Evolutionary conservation across 371 early-diverging fungal genomes (phyloP).

Genomic region (Mortierella sp.): DNA sequence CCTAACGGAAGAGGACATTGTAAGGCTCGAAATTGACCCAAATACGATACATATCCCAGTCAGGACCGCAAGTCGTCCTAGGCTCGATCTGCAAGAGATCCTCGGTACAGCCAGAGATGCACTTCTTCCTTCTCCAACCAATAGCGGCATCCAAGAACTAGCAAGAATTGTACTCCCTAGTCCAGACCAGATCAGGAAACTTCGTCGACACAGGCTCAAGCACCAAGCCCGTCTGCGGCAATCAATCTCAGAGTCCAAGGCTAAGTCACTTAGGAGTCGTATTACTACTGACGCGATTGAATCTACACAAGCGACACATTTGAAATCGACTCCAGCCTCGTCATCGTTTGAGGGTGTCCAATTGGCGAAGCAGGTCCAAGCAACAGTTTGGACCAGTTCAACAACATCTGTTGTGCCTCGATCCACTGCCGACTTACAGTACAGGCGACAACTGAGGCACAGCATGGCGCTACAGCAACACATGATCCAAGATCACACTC

Average conservation of each 20-base stretch:
- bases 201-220: conserved; percentile 44
- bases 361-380: conserved; percentile 19
- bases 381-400: conserved; percentile 33
- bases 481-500: conserved; percentile 49
- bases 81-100: conserved; percentile 19
- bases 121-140: not conserved
- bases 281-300: not conserved
- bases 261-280: not conserved
- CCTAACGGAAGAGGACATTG: conserved; percentile 15
- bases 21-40: conserved; percentile 17
- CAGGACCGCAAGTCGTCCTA: conserved; percentile 6
- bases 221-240: conserved; percentile 46
- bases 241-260: conserved; percentile 13
- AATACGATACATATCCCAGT: conserved; percentile 35
- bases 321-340: not conserved
- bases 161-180: conserved; percentile 35
- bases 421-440: conserved; percentile 31
- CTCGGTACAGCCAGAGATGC: not conserved
- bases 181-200: conserved; percentile 34
- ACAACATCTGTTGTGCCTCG: conserved; percentile 34
- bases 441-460: conserved; percentile 38
- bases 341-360: not conserved
- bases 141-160: conserved; percentile 4
- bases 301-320: conserved; percentile 1
- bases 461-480: conserved; percentile 46